phyloP scores from a whole-genome alignment of 78 protist species.

The Polysphondylium violaceum region DNA sequence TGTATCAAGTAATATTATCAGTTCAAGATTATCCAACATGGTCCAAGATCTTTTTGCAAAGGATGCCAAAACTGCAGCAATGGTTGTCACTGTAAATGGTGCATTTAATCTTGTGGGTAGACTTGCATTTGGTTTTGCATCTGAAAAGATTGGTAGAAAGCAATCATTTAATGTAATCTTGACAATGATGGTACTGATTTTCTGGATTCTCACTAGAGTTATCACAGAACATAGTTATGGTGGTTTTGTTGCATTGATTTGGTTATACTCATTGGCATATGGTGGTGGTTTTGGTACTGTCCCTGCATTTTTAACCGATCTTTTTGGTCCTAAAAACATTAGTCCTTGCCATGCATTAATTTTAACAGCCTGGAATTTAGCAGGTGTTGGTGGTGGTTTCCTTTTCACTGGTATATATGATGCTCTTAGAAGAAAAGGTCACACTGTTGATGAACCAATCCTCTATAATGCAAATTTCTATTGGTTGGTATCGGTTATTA shows the following conservation, averaged over 20 bases:
- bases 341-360: slow-evolving; percentile 72
- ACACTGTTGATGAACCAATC: slow-evolving; percentile 18
- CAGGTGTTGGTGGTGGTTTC: slow-evolving; percentile 41
- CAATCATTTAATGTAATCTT: neutral
- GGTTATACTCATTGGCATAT: slow-evolving; percentile 10
- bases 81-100: slow-evolving; percentile 57
- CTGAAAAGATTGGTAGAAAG: slow-evolving; percentile 75
- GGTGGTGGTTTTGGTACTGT: slow-evolving; percentile 66
- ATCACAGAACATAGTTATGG: neutral
- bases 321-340: slow-evolving; percentile 73
- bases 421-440: neutral
- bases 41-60: slow-evolving; percentile 73
- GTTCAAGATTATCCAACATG: slow-evolving; percentile 68
- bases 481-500: slow-evolving; percentile 6
- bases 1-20: slow-evolving; percentile 45
- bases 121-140: slow-evolving; percentile 6
- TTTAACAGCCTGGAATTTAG: neutral
- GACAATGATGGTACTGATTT: neutral
- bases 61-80: slow-evolving; percentile 48
- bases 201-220: neutral
- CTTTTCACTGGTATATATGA: slow-evolving; percentile 16
- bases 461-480: slow-evolving; percentile 2
- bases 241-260: slow-evolving; percentile 4
- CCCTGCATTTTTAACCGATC: slow-evolving; percentile 77
- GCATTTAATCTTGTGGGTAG: slow-evolving; percentile 83